Evolutionary conservation across 441 rosid genomes (phyloP), one percentile per base, ranked within the genome.

Genomic region (Syzygium syzygioides): DNA sequence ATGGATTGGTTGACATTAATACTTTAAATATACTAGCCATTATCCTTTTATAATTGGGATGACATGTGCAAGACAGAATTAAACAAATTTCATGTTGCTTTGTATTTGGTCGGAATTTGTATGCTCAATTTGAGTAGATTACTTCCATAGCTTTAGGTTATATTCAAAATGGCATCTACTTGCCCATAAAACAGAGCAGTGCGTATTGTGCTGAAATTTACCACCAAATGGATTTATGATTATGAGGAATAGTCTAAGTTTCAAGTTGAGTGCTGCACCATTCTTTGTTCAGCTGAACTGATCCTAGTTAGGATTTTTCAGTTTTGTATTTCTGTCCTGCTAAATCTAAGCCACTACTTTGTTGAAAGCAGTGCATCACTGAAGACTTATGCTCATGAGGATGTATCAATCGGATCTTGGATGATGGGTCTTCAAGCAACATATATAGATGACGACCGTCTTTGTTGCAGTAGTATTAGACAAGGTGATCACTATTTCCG

Each of bases 391-490:
- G 98, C 98, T 54, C 94, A 93, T 90, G 99, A 98, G 87, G 99
- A 98, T 93, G 92, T 86, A 90, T 94, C 99, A 15, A 90, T 96
- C 6, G 99, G 99, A 57, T 98, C 99, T 86, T 98, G 99, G 99
- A 96, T 98, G 98, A 95, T 98, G 93, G 99, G 99, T 88, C 87
- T 98, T 80, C 95, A 94, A 87, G 96, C 98, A 89, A 95, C 99
- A 86, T 96, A 96, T 87, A 95, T 94, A 91, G 99, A 98, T 32
- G 99, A 98, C 92, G 95, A 94, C 91, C 95, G 95, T 80, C 93
- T 98, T 86, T 98, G 99, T 92, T 97, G 99, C 91, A 86, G 96
- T 90, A 95, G 99, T 93, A 93, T 93, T 84, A 95, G 94, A 91
- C 99, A 96, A 96, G 99, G 99, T 98, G 88, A 91, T 87, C 41